Evolutionary conservation across 1,284 basidiomycete genomes (phyloP).

Genomic region (Phenoliferia sp.): DNA sequence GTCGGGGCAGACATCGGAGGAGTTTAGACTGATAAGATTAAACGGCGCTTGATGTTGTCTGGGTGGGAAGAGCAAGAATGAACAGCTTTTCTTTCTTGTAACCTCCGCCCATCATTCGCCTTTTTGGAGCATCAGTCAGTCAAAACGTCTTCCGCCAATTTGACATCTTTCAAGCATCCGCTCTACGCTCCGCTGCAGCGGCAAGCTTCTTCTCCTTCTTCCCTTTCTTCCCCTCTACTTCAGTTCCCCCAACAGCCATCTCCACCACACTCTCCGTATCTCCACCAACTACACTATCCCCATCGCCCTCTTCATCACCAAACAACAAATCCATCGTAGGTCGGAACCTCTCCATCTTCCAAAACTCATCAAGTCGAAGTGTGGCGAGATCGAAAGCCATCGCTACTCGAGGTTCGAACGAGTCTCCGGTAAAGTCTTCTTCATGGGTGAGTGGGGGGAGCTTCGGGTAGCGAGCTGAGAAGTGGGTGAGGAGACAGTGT

Average conservation of each 20-base stretch:
- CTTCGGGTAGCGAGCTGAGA: constrained; percentile 89
- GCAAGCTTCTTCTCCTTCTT: constrained; percentile 1
- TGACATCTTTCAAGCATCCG: too few relatives aligned
- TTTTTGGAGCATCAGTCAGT: too few relatives aligned
- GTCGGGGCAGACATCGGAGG: too few relatives aligned
- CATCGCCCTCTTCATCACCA: constrained; percentile 52
- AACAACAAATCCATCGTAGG: constrained; percentile 66
- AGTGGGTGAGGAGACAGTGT: constrained; percentile 84
- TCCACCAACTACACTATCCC: constrained; percentile 26
- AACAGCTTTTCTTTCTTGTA: too few relatives aligned
- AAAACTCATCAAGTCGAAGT: constrained; percentile 68
- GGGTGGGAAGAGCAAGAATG: too few relatives aligned
- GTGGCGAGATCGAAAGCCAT: constrained; percentile 77
- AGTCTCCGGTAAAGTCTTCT: neutral
- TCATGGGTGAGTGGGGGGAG: constrained; percentile 50
- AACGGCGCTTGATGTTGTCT: too few relatives aligned
- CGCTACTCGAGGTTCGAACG: constrained; percentile 50
- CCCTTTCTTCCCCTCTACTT: neutral
- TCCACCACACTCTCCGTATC: constrained; percentile 1
- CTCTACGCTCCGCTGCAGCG: neutral
- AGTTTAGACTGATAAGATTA: too few relatives aligned
- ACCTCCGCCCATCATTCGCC: too few relatives aligned
- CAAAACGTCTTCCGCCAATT: too few relatives aligned
- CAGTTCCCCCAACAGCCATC: neutral
- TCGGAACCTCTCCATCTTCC: constrained; percentile 70